Conservation (phyloP, 164 flowering plant species). For the Cinnamomum micranthum region DNA sequence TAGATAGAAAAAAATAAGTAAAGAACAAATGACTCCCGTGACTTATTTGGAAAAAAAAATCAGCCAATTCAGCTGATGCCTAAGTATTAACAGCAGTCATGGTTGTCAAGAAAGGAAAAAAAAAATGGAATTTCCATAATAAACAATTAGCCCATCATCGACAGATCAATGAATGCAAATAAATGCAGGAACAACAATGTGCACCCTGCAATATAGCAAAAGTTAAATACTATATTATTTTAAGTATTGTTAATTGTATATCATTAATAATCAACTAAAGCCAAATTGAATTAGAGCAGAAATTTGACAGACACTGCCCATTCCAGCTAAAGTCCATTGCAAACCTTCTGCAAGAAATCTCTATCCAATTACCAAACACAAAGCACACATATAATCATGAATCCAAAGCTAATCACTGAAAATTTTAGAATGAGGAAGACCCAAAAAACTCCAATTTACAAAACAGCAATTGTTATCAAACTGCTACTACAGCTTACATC, state of each 20-base stretch:
- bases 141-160: neutral
- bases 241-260: neutral
- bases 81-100: too few relatives aligned
- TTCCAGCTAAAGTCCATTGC: constrained; percentile 86
- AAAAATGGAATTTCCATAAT: neutral
- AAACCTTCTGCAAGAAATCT: constrained; percentile 94
- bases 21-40: neutral
- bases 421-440: neutral
- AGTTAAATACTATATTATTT: neutral
- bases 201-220: neutral
- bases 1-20: neutral
- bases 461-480: neutral
- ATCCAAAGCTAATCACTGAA: neutral
- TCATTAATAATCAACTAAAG: too few relatives aligned
- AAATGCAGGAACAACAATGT: neutral
- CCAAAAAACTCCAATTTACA: neutral
- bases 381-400: neutral
- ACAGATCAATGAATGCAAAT: neutral
- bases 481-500: neutral
- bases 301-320: constrained; percentile 66
- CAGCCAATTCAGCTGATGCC: neutral
- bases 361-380: constrained; percentile 25
- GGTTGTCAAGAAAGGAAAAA: neutral
- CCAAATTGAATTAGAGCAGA: too few relatives aligned
- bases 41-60: neutral